Evolutionary conservation across 805 yeast genomes (phyloP).

Genomic region (Ogataea nonfermentans): DNA sequence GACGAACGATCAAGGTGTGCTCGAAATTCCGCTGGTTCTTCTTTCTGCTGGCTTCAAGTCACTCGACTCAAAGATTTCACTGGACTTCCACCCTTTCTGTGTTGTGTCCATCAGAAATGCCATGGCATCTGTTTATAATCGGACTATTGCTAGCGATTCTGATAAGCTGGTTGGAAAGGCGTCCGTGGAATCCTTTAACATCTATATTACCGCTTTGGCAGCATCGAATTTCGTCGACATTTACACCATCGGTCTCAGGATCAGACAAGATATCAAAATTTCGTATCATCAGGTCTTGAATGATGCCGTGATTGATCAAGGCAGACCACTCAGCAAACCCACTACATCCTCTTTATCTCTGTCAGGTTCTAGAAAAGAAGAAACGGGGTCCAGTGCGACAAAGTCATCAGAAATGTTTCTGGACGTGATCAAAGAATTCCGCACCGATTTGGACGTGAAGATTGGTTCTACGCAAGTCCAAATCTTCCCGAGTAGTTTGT

Average conservation of each 20-base stretch:
- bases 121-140: conserved; percentile 63
- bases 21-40: conserved; percentile 65
- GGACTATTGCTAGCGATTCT: conserved; percentile 49
- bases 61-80: conserved; percentile 59
- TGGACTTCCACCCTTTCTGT: conserved; percentile 85
- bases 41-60: conserved; percentile 55
- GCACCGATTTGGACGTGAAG: conserved; percentile 65
- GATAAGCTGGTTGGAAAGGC: conserved; percentile 60
- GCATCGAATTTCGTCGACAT: conserved; percentile 83
- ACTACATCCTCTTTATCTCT: conserved; percentile 1
- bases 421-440: conserved; percentile 42
- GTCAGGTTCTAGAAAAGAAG: not conserved
- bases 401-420: conserved; percentile 17
- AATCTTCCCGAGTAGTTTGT: conserved; percentile 78
- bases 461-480: conserved; percentile 58
- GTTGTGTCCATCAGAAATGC: conserved; percentile 52
- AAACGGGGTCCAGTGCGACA: not conserved
- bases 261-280: conserved; percentile 66
- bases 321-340: not conserved
- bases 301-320: conserved; percentile 37
- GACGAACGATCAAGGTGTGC: conserved; percentile 45
- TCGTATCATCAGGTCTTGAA: conserved; percentile 75
- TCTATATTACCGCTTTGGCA: conserved; percentile 78
- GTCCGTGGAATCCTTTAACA: conserved; percentile 49
- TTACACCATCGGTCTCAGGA: conserved; percentile 63